Base-by-base conservation (phyloP, 257 asterid genomes). In the Craterostigma plantagineum region DNA sequence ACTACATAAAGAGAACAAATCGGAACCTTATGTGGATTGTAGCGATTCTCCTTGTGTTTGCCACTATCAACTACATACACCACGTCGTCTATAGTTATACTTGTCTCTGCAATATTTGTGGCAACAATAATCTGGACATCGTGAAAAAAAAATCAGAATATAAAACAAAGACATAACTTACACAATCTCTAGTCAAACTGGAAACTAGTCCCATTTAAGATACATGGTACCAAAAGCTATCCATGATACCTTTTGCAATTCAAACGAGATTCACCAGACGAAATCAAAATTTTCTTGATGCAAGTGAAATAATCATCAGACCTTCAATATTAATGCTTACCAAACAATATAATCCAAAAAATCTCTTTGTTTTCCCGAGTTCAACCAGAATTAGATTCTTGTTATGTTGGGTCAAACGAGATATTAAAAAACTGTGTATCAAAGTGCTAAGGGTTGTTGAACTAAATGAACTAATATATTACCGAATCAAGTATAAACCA, bases 51-150 rank as follows among this genome's bases (percentile, higher is more conserved):
- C 71, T 87, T 87, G 46, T 87, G 98, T 71, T 74, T 87, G 59
- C 98, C 98, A 63, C 77, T 60, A 63, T 87, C 98, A 17, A 87
- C 76, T 69, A 87, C 98, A 74, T 82, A 82, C 38, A 87, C 92
- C 54, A 82, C 74, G 43, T 82, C 98, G 59, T 86, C 97, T 59
- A 86, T 82, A 44, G 97, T 86, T 65, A 86, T 79, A 71, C 98
- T 87, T 51, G 98, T 82, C 68, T 87, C 98, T 39, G 98, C 98
- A 66, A 87, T 82, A 72, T 87, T 87, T 50, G 98, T 82, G 44
- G 95, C 93, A 35, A 82, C 61, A 58, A 87, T 82, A 62, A 87
- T 95, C 98, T 87, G 80, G 38, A 48, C 59, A 11, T 46, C 33
- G 13, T 52, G 34, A 30, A 56, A 34, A 12, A 37, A 36, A 41